Base-by-base conservation (phyloP, 176 grass and related monocot species). In the Lolium rigidum region DNA sequence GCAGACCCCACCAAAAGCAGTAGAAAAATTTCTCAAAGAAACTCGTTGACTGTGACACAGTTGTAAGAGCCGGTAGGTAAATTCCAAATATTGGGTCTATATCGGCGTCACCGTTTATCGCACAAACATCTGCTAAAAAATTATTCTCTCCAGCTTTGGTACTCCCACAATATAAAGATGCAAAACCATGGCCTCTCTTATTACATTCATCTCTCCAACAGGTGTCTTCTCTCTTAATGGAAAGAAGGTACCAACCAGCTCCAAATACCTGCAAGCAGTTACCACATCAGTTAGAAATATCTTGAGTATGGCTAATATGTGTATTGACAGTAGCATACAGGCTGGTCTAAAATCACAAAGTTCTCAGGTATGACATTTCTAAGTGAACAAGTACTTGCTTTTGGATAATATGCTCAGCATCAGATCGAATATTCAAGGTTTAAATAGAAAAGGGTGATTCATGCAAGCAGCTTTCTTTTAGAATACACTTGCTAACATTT, bases 1-100 rank as follows among this genome's bases (percentile, higher is more conserved):
- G 97, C 10, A 98, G 86, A 7, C 94, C 97, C 97, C 97, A 98
- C 97, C 97, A 98, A 92, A 98, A 98, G 90, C 97, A 98, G 88
- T 95, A 98, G 75, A 98, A 95, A 35, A 98, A 87, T 79, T 98
- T 98, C 87, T 95, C 97, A 78, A 94, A 92, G 83, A 95, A 98
- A 80, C 81, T 92, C 2, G 50, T 86, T 6, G 90, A 87, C 21
- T 78, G 72, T 60, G 83, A 85, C 85, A 95, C 90, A 92, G 91
- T 98, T 54, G 68, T 4, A 4, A 98, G 85, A 81, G 86, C 93
- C 51, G 49, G 44, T 50, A 71, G 22, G 85, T 90, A 98, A 51
- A 98, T 98, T 92, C 97, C 97, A 74, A 94, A 98, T 6, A 54
- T 79, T 31, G 79, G 93, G 41, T 84, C 78, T 86, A 76, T 46